phyloP scores from a whole-genome alignment of 306 rosid genomes.

The Erythrophleum fordii region DNA sequence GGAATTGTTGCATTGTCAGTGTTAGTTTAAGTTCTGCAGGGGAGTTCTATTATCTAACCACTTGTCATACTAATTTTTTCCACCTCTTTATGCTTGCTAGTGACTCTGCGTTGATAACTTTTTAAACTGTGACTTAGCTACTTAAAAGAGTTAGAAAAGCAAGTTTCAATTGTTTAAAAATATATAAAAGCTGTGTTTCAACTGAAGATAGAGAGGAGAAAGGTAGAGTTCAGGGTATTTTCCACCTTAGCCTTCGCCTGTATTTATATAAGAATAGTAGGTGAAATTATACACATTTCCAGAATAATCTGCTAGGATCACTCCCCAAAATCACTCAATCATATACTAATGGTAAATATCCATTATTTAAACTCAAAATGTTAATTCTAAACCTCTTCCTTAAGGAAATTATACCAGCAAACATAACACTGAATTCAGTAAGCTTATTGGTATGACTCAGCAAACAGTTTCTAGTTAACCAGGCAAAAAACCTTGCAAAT shows the following conservation, averaged over 20 bases:
- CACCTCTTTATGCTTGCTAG: neutral
- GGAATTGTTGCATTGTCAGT: too few species aligned
- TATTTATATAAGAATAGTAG: too few species aligned
- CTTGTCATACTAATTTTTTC: neutral
- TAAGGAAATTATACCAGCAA: neutral
- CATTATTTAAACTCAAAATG: neutral
- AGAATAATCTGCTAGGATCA: too few species aligned
- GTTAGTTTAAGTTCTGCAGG: too few species aligned
- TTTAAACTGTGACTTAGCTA: neutral
- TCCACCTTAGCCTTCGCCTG: too few species aligned
- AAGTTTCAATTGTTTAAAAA: neutral
- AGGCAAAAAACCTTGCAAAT: neutral
- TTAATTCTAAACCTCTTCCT: neutral
- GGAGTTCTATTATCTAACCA: too few species aligned
- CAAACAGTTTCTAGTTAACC: neutral
- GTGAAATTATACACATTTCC: too few species aligned
- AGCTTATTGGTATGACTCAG: neutral
- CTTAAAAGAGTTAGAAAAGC: neutral
- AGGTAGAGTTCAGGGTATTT: too few species aligned
- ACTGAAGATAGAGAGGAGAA: too few species aligned
- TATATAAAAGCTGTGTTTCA: neutral
- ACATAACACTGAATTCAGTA: neutral
- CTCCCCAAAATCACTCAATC: neutral
- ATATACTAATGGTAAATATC: neutral
- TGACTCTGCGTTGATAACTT: neutral